These are phyloP conservation scores for Bryum argenteum DNA, from an alignment of 225 moss, liverwort and hornwort species.

Conservation along the genomic window DNA sequence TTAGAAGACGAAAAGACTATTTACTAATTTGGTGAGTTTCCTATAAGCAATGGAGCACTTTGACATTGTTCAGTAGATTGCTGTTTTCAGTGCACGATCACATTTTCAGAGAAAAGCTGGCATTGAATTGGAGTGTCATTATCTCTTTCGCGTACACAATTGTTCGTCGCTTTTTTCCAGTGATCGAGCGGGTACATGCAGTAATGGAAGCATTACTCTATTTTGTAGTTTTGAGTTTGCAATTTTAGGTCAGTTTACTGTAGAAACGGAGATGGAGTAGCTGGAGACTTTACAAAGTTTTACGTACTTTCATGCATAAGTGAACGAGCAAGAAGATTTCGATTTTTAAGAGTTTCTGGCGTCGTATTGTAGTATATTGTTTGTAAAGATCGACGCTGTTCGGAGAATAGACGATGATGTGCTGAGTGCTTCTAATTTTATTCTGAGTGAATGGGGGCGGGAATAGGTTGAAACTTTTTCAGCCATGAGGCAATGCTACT, in stretches of 20 bases:
- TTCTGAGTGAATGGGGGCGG: background rate
- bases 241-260: too few relatives aligned
- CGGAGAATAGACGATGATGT: constrained; percentile 6
- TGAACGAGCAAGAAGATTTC: background rate
- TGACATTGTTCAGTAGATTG: background rate
- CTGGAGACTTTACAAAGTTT: too few relatives aligned
- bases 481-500: background rate
- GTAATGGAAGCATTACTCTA: too few relatives aligned
- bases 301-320: background rate
- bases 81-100: background rate
- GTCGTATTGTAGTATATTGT: constrained; percentile 29
- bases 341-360: constrained; percentile 6
- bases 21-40: constrained; percentile 20
- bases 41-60: constrained; percentile 2
- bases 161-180: background rate
- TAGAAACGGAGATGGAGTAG: too few relatives aligned
- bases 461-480: background rate
- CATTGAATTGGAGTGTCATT: background rate
- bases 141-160: background rate
- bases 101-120: background rate
- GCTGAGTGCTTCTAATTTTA: background rate
- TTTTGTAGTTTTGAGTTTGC: too few relatives aligned
- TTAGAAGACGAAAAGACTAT: too few relatives aligned
- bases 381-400: background rate
- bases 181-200: background rate